These are phyloP conservation scores for Pseudogymnoascus sp. DNA, from an alignment of 2,329 filamentous ascomycete genomes.

Conservation along the genomic window DNA sequence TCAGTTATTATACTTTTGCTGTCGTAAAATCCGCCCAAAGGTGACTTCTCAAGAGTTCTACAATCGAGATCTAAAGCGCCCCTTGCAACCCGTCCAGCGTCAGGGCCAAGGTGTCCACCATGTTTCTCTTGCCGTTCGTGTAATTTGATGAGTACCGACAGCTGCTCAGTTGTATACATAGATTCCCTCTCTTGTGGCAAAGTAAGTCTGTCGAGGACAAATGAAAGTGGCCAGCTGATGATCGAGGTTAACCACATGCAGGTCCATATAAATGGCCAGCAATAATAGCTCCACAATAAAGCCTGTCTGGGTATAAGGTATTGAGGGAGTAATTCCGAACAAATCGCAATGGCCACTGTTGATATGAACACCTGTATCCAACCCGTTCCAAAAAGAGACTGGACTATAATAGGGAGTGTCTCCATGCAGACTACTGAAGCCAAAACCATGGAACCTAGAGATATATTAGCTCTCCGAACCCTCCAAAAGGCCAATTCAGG, in stretches of 20 bases:
- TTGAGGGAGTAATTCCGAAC: conserved; percentile 23
- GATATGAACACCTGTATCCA: conserved; percentile 21
- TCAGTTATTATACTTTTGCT: background rate
- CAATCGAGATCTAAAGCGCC: conserved; percentile 22
- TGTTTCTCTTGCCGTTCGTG: conserved; percentile 19
- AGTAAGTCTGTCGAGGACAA: conserved; percentile 16
- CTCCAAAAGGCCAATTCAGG: background rate
- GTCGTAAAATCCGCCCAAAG: background rate
- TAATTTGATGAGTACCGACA: conserved; percentile 19
- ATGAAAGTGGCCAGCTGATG: conserved; percentile 21
- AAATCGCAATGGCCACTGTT: conserved; percentile 19
- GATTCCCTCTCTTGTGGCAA: background rate
- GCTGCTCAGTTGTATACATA: conserved; percentile 19
- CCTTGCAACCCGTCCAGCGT: conserved; percentile 18
- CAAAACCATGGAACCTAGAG: conserved; percentile 21
- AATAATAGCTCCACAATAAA: conserved; percentile 22
- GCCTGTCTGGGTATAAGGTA: conserved; percentile 20
- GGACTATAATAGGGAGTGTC: conserved; percentile 21
- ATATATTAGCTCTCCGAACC: background rate
- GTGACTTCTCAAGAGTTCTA: conserved; percentile 12
- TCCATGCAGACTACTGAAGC: conserved; percentile 20
- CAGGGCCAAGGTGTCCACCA: conserved; percentile 18
- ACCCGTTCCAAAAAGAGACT: conserved; percentile 14
- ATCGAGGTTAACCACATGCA: conserved; percentile 21
- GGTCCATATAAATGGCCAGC: conserved; percentile 19